These are phyloP conservation scores for Pythium plurisporium DNA, from an alignment of 352 stramenopile genomes.

Conservation along the genomic window DNA sequence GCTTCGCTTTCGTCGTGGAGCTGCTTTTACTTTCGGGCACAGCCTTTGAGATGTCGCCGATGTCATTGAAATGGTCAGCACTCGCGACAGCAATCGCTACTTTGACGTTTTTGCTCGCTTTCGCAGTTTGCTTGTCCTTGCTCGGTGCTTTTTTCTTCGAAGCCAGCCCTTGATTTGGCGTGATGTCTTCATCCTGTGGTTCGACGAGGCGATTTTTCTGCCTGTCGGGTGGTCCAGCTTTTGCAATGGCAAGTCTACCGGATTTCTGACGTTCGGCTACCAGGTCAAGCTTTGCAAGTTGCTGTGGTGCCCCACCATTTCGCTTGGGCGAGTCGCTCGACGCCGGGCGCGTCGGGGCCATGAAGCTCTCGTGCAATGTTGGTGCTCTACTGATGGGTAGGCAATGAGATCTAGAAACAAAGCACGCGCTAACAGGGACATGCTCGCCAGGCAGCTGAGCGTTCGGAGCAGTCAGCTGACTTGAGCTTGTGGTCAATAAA, in stretches of 20 bases:
- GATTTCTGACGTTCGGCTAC: slow-evolving; percentile 20
- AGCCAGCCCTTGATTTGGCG: too few relatives aligned
- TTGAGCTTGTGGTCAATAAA: not conserved
- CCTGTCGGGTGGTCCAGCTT: not conserved
- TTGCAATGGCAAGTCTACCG: not conserved
- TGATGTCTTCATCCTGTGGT: not conserved
- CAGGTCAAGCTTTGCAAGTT: slow-evolving; percentile 22
- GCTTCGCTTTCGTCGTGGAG: not conserved
- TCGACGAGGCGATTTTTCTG: not conserved
- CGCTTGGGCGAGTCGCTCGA: slow-evolving; percentile 8
- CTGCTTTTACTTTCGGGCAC: not conserved
- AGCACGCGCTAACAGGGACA: too few relatives aligned
- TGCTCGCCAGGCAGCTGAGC: not conserved
- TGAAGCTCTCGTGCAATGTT: too few relatives aligned
- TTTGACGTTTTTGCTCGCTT: slow-evolving; percentile 9
- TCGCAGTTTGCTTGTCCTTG: not conserved
- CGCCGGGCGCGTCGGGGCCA: not conserved
- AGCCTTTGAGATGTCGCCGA: slow-evolving; percentile 5
- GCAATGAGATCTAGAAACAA: not conserved
- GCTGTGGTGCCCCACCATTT: slow-evolving; percentile 4
- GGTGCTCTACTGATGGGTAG: not conserved
- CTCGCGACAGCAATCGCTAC: slow-evolving; percentile 2
- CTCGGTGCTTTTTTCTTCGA: not conserved
- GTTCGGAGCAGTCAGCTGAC: not conserved
- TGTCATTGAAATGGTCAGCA: slow-evolving; percentile 18